Conservation (phyloP, 371 early-diverging fungal genomes). For the Syncephalastrum contaminatum region DNA sequence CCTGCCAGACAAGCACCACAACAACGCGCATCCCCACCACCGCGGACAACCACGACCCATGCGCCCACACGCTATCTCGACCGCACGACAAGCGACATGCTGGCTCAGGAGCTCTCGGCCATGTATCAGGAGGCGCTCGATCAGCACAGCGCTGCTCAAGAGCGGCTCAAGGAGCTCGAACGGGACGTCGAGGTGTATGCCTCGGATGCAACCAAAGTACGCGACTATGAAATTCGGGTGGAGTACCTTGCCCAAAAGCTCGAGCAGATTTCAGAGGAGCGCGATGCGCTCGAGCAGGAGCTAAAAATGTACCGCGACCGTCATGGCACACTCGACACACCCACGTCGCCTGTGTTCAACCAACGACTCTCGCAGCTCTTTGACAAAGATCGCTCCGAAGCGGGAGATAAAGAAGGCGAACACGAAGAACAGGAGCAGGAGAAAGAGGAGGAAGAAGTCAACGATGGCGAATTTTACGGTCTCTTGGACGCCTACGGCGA, state of each 20-base stretch:
- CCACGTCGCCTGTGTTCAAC: constrained; percentile 20
- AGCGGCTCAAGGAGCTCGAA: constrained; percentile 26
- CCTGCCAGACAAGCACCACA: constrained; percentile 6
- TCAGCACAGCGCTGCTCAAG: constrained; percentile 19
- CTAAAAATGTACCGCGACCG: constrained; percentile 16
- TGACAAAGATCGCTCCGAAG: constrained; percentile 12
- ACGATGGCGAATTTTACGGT: constrained; percentile 29
- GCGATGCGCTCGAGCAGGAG: constrained; percentile 35
- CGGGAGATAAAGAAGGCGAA: constrained; percentile 7
- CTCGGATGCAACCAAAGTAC: constrained; percentile 39
- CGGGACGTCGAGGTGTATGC: constrained; percentile 26
- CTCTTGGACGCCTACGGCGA: constrained; percentile 38
- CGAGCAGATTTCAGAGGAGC: constrained; percentile 42
- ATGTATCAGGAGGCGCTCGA: constrained; percentile 26
- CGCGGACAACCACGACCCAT: not conserved
- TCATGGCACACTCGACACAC: constrained; percentile 17
- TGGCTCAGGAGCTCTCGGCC: constrained; percentile 24
- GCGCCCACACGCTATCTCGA: constrained; percentile 1
- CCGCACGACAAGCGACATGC: constrained; percentile 11
- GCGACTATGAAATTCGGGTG: constrained; percentile 46
- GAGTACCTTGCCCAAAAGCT: constrained; percentile 41
- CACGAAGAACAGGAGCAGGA: constrained; percentile 12
- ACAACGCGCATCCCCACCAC: constrained; percentile 1
- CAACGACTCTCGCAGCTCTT: constrained; percentile 15
- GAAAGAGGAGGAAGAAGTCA: constrained; percentile 14